Base-by-base conservation (phyloP, 768 basidiomycete species). In the Hygrophorus russula region DNA sequence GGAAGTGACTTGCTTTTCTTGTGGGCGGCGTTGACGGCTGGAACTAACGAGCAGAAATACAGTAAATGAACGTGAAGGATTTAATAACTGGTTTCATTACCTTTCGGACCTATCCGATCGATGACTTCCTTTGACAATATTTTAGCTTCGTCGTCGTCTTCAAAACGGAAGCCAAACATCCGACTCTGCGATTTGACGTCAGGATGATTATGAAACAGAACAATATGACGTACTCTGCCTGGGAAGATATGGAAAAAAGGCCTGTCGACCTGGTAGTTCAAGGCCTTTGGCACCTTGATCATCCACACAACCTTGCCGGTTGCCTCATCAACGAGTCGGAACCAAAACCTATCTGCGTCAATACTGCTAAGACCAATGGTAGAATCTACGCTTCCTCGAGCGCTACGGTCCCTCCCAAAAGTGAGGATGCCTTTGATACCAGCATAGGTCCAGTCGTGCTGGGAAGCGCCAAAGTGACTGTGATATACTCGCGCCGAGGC, bases 191-290 rank as follows among this genome's bases (percentile, higher is more conserved):
- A 47, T 48, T 11, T 5, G 10, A 38, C 5, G 19, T 15, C 12
- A 14, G 9, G 27, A 38, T 15, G 12, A 35, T 27, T 15, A 30
- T 20, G 19, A 13, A 4, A 36, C 20, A 17, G 11, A 36, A 51
- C 19, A 19, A 44, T 19, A 29, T 40, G 15, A 68, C 86, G 57
- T 55, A 93, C 92, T 64, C 82, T 76, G 33, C 86, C 87, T 36
- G 80, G 76, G 61, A 94, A 93, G 31, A 80, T 72, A 60, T 97
- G 90, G 63, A 96, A 96, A 66, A 94, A 94, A 2, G 89, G 85
- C 45, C 83, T 76, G 59, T 96, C 90, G 51, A 82, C 71, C 52
- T 75, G 72, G 59, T 93, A 97, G 42, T 79, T 71, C 52, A 82
- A 72, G 37, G 65, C 62, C 36, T 65, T 62, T 0, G 76, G 75